Base-by-base conservation (phyloP, 2,329 filamentous ascomycete species). In the Ophiostoma sp. region DNA sequence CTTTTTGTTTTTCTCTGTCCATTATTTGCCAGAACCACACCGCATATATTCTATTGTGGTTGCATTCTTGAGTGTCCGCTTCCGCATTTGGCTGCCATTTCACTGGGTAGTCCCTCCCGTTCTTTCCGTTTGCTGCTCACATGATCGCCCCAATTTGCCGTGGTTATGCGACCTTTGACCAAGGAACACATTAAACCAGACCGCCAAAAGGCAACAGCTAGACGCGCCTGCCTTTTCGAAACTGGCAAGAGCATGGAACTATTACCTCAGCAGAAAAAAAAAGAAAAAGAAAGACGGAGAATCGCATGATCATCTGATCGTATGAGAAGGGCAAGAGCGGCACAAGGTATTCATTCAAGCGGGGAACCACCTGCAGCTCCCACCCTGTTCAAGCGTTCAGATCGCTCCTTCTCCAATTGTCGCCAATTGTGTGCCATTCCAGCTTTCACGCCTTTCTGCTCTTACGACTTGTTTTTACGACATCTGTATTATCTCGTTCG, bases 271-370 rank as follows among this genome's bases (percentile, higher is more conserved):
- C 55, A 36, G 27, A 6, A 52, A 27, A 42, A n/a, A 42, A 63
- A n/a, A 40, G 38, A 16, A 40, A 40, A 11, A 58, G 12, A 58
- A 38, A 38, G 2, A n/a, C 16, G 27, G 47, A 64, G 62, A 14
- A 47, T 64, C 18, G 63, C 63, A 64, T 64, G 63, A 64, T 45
- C 63, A 64, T 47, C 42, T 44, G 40, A 42, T 64, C 64, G 47
- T 66, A 66, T 55, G 64, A 66, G 47, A 52, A 55, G 49, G 49
- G 49, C 49, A 55, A 27, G 49, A 27, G 49, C 49, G 49, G 49
- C 49, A 55, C 49, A 55, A 55, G 49, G 49, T 55, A 36, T 27
- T 55, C 40, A 45, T 14, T 47, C 40, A 64, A 64, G 63, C 63
- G 63, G 63, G 63, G 63, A 27, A 64, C 9, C 40, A n/a, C 60